Evolutionary conservation across 441 rosid species (phyloP), one percentile per base, ranked within the genome.

Genomic region (Caryocar brasiliense): DNA sequence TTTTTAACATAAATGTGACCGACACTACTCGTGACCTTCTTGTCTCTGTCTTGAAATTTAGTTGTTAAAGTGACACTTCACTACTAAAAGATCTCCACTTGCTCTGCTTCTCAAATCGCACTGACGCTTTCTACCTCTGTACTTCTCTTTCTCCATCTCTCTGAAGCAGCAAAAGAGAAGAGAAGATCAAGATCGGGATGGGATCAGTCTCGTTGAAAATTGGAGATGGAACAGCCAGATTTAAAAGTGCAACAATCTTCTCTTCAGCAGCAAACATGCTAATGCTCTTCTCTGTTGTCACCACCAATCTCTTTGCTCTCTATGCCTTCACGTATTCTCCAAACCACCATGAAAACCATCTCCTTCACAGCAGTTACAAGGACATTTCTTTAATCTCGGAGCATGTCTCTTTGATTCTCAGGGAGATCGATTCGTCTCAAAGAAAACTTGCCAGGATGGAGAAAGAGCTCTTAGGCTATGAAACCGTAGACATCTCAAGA

Each of bases 221-320:
- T 38, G 95, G 95, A 11, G 93, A 86, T 55, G 93, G 96, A 59
- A 86, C 94, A 7, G 90, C 88, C 37, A 80, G 96, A 67, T 92
- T 85, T 83, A 83, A 66, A 58, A 71, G 78, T 53, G 75, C 87
- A 11, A 61, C 83, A 14, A 7, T 83, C 15, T 92, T 84, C 51
- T 87, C 98, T 4, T 87, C 95, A 20, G 86, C 86, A 11, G 73
- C 80, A 7, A 85, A 92, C 72, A 59, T 87, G 60, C 92, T 92
- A 17, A 92, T 92, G 98, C 85, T 87, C 49, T 72, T 87, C 71
- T 92, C 96, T 41, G 85, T 92, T 28, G 41, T 92, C 49, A 73
- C 87, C 17, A 87, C 98, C 17, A 92, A 87, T 53, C 78, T 92
- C 55, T 87, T 92, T 62, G 96, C 96, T 50, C 66, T 87, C 13